Conservation (phyloP, 2,329 filamentous ascomycete genomes). For the Neopestalotiopsis clavispora region DNA sequence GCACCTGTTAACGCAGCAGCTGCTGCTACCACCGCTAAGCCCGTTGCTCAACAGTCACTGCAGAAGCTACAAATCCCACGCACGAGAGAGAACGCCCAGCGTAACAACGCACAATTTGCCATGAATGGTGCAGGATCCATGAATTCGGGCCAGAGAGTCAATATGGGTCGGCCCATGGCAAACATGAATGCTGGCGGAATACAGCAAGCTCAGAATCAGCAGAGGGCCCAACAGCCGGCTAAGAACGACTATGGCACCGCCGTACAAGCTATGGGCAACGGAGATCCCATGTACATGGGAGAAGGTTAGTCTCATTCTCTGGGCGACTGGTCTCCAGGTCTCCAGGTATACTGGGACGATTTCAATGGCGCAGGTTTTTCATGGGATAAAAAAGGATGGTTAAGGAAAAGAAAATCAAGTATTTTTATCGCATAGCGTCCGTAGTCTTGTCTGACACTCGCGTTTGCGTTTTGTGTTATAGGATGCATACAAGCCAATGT, state of each 20-base stretch:
- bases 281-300: slow-evolving; percentile 57
- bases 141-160: slow-evolving; percentile 42
- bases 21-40: slow-evolving; percentile 41
- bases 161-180: slow-evolving; percentile 50
- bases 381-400: neutral
- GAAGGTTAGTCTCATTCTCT: slow-evolving; percentile 32
- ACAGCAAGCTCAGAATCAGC: slow-evolving; percentile 38
- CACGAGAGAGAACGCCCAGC: slow-evolving; percentile 43
- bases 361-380: neutral
- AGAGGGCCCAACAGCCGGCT: slow-evolving; percentile 9
- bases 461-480: neutral
- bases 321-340: neutral
- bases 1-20: slow-evolving; percentile 51
- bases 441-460: neutral
- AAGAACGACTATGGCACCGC: slow-evolving; percentile 47
- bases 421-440: slow-evolving; percentile 4
- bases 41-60: slow-evolving; percentile 36
- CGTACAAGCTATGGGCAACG: slow-evolving; percentile 50
- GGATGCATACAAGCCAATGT: neutral
- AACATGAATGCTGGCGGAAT: slow-evolving; percentile 46
- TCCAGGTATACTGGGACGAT: neutral
- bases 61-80: slow-evolving; percentile 50
- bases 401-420: too few species aligned
- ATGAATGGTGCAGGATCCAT: slow-evolving; percentile 46
- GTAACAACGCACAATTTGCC: slow-evolving; percentile 45